Evolutionary conservation across 441 rosid genomes (phyloP), one percentile per base, ranked within the genome.

Genomic region (Pelargonium myrrhifolium): DNA sequence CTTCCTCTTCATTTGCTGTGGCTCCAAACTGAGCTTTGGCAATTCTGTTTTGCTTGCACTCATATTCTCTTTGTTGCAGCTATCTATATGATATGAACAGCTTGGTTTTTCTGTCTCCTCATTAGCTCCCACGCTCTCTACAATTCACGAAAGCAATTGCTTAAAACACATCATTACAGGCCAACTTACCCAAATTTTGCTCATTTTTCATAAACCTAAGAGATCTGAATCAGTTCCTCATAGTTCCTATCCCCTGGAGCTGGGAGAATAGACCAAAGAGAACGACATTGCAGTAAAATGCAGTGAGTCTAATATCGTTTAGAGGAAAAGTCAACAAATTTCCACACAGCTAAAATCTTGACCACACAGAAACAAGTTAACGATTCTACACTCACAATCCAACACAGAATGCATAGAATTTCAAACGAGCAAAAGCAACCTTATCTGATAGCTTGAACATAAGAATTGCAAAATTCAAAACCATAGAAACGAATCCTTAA

Each of bases 1-100:
- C 83, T 92, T 94, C 87, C 87, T 87, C 79, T 94, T 94, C 98
- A 89, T 92, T 77, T 78, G 75, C 39, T 86, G 96, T 3, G 87
- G 85, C 75, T 88, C 96, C 68, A 89, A 59, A 20, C 76, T 81
- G 64, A 91, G 84, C 70, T 85, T 89, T 18, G 79, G 71, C 42
- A 64, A 43, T 67, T 87, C 92, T 58, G 72, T 31, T 75, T 80
- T 88, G 81, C 67, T 81, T 51, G 40, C 49, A 75, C 51, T 76
- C 40, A 42, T 62, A 70, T 85, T 88, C 74, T 85, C 92, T 74
- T 83, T 84, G 59, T 72, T 71, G 40, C 70, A 63, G 53, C 67
- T 71, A 18, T 78, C 84, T 73, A 51, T 68, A n/a, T 67, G 26
- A 2, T 67, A 22, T 8, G 76, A 66, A 71, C 72, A 15, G 39